Conservation (phyloP, 768 basidiomycete genomes). For the Russula sp. region DNA sequence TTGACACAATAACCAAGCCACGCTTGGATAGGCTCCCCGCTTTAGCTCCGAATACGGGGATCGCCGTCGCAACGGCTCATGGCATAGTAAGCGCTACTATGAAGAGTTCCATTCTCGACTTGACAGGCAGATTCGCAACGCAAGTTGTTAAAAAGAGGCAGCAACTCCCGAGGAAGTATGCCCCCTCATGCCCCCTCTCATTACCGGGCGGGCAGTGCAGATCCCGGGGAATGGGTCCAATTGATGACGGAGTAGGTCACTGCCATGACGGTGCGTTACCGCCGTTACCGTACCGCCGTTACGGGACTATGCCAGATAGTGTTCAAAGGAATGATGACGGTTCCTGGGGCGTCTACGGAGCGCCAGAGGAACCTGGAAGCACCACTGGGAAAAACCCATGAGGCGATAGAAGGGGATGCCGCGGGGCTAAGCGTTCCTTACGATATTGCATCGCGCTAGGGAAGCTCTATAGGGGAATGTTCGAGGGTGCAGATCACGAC, state of each 20-base stretch:
- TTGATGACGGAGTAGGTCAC: background rate
- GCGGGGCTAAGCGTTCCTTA: background rate
- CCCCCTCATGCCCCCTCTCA: too few species aligned
- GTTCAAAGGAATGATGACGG: background rate
- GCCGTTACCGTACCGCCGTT: too few species aligned
- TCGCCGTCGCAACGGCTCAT: background rate
- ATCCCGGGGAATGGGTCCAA: too few species aligned
- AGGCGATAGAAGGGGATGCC: background rate
- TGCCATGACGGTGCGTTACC: constrained; percentile 1
- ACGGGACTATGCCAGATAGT: too few species aligned
- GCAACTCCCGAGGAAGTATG: too few species aligned
- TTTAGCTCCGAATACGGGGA: background rate
- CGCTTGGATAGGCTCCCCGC: background rate
- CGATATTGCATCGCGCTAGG: too few species aligned
- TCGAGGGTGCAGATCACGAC: too few species aligned
- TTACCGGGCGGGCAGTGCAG: background rate
- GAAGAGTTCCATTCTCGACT: background rate
- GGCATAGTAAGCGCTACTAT: too few species aligned
- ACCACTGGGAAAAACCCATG: background rate
- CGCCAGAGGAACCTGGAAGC: constrained; percentile 1
- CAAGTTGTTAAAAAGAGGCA: too few species aligned
- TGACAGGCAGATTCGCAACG: background rate
- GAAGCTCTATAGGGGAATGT: too few species aligned
- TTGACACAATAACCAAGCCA: too few species aligned
- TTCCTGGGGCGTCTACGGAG: constrained; percentile 6